Evolutionary conservation across 352 stramenopile genomes (phyloP), one percentile per base, ranked within the genome.

Genomic region (Phytophthora boehmeriae): DNA sequence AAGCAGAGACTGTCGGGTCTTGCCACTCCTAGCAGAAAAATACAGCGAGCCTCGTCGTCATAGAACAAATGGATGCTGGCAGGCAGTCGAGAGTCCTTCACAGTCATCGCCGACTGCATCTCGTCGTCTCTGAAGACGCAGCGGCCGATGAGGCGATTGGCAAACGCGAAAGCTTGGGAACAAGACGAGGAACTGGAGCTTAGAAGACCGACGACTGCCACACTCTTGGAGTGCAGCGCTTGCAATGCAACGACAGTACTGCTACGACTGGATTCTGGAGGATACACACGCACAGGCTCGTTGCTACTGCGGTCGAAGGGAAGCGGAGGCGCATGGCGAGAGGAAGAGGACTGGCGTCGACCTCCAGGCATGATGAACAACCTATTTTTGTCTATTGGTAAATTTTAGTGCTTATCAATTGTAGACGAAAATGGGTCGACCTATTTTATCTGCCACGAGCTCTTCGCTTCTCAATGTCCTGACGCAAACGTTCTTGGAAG

Each of bases 61-160:
- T 84, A 90, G 59, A 69, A 90, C 9, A 90, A 48, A 32, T 91
- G 72, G 14, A 91, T 62, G 38, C 64, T 89, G 0, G 78, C 71
- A 28, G 63, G 54, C 42, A 73, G 46, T 58, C 22, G 41, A 5
- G 14, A 42, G 28, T 71, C 59, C 38, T 73, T 73, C 17, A 71
- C 54, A 13, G 45, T 67, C 5, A 51, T 65, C 4, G 64, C 42
- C 13, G 59, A 42, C 16, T 80, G 66, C 41, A 74, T 60, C 10
- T 74, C 58, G 3, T 70, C 51, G 8, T 62, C 62, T 50, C 60
- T 48, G 49, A 93, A 93, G 11, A 77, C 80, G 28, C 58, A 64
- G 41, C 70, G 79, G 8, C 83, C 81, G 6, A 93, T 84, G 5
- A 93, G 16, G 1, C 80, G 79, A 39, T 93, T 93, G 22, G 76